A percentile compares a stretch with the other conserved stretches of the same genome.
Evolutionary conservation across 2,329 filamentous ascomycete species (phyloP).

Genomic region (Incumbomyces delicatus): DNA sequence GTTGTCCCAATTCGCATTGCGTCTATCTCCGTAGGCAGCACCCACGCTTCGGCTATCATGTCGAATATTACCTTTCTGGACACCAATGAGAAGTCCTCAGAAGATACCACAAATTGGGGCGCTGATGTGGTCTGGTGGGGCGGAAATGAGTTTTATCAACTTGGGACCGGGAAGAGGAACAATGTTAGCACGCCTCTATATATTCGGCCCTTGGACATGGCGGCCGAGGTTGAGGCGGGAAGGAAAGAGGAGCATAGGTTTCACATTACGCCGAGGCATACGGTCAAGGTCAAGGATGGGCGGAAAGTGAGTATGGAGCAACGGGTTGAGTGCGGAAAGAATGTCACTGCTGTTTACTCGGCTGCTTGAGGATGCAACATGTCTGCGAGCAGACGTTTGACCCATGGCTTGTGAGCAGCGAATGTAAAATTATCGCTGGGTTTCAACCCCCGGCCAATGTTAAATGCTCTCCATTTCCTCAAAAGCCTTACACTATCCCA

Average conservation of each 20-base stretch:
- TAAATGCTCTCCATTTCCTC: no score
- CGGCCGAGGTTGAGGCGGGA: conserved; percentile 51
- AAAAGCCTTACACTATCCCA: no score
- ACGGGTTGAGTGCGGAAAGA: conserved; percentile 74
- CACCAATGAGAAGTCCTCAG: conserved; percentile 39
- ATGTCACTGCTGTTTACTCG: conserved; percentile 76
- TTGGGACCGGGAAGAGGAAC: conserved; percentile 80
- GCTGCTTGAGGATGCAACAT: conserved; percentile 30
- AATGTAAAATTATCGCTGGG: no score
- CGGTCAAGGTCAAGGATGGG: conserved; percentile 54
- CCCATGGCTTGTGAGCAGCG: neutral
- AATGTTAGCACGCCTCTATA: conserved; percentile 69
- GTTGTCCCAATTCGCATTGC: conserved; percentile 70
- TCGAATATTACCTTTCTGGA: conserved; percentile 64
- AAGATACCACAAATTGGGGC: conserved; percentile 76
- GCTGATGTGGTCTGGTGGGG: conserved; percentile 89
- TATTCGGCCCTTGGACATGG: conserved; percentile 63
- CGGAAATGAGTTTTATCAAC: conserved; percentile 85
- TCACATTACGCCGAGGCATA: conserved; percentile 68
- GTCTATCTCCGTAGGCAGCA: conserved; percentile 63
- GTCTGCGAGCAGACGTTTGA: neutral
- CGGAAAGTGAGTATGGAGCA: conserved; percentile 71
- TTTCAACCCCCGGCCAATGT: no score
- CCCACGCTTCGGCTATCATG: conserved; percentile 75
- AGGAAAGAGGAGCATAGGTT: conserved; percentile 63